Conservation (phyloP, 768 basidiomycete genomes). For the Trametes elegans region DNA sequence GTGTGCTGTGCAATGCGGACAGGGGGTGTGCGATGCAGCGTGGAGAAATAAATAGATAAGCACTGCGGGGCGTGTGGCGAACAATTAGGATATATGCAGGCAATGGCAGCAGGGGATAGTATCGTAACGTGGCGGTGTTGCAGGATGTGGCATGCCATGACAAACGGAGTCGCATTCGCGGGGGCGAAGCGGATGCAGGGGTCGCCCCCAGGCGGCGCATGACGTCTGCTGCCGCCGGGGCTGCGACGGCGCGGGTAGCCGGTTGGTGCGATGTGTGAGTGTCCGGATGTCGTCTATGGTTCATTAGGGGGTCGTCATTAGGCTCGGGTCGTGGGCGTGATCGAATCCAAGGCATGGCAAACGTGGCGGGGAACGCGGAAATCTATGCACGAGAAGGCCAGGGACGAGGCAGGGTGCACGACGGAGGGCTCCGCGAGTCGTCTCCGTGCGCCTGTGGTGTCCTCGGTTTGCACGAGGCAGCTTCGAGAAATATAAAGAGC, state of each 20-base stretch:
- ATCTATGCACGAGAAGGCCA: conserved; percentile 10
- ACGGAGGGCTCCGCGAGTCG: not conserved
- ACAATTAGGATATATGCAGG: conserved; percentile 23
- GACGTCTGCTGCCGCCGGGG: conserved; percentile 1
- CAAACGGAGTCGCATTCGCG: not conserved
- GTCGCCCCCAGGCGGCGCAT: not conserved
- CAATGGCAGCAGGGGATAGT: conserved; percentile 3
- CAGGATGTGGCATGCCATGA: not conserved
- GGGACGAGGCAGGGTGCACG: not conserved
- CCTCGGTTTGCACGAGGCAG: not conserved
- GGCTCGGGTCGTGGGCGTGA: conserved; percentile 9
- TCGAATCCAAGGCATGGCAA: not conserved
- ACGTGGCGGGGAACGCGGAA: not conserved
- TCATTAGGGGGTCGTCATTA: conserved; percentile 19
- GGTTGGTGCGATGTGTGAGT: not conserved
- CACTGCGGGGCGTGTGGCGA: conserved; percentile 5
- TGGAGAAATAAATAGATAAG: conserved; percentile 6
- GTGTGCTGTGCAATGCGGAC: not conserved
- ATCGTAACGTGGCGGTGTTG: conserved; percentile 12
- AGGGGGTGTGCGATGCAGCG: not conserved
- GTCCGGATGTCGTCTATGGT: conserved; percentile 12
- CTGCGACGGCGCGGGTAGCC: not conserved
- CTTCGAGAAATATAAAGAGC: not conserved
- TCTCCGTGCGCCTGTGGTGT: conserved; percentile 6
- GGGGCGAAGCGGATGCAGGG: not conserved